Base-by-base conservation (phyloP, 768 basidiomycete species). In the Fomitopsis pulvina region DNA sequence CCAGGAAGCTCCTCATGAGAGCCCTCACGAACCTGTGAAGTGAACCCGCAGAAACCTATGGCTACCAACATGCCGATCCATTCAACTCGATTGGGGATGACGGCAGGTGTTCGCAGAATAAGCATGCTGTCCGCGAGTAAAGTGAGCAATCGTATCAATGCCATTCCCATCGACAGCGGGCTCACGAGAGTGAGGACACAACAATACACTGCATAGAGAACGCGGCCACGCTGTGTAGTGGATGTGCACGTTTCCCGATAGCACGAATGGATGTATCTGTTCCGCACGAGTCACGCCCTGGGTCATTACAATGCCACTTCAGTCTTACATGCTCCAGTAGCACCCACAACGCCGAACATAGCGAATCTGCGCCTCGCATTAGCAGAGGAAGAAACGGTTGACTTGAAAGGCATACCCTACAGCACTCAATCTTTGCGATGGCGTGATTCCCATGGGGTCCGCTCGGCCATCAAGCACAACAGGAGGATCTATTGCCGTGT, bases 171-270 rank as follows among this genome's bases (percentile, higher is more conserved):
- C 40, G 45, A 11, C 10, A 9, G 2, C 9, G 24, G 5, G 49
- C 60, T 41, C 27, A 66, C 65, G 53, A 65, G 48, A 69, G 39
- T 7, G 64, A 53, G 0, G 65, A 70, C 2, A 65, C 62, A 18
- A 74, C 52, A 2, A 82, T 72, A 46, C 78, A 83, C 52, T 77
- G 70, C 7, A 73, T 60, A 1, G 84, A 79, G 62, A 85, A 91
- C 50, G 79, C 87, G 0, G 73, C 66, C 58, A 92, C 73, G 2
- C 77, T 71, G 61, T 94, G 90, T 52, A 91, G 64, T 1, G 89
- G 73, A 56, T 86, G 83, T 1, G 89, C 89, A 4, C 83, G 75
- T 50, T 76, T 81, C 1, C 91, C 90, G 37, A 92, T 87, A 0
- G 78, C 78, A 9, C 88, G 78, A 25, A 83, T 73, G 2, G 70